Evolutionary conservation across 202 grass and related monocot genomes (phyloP).

Genomic region (Thinopyrum obtusiflorum): DNA sequence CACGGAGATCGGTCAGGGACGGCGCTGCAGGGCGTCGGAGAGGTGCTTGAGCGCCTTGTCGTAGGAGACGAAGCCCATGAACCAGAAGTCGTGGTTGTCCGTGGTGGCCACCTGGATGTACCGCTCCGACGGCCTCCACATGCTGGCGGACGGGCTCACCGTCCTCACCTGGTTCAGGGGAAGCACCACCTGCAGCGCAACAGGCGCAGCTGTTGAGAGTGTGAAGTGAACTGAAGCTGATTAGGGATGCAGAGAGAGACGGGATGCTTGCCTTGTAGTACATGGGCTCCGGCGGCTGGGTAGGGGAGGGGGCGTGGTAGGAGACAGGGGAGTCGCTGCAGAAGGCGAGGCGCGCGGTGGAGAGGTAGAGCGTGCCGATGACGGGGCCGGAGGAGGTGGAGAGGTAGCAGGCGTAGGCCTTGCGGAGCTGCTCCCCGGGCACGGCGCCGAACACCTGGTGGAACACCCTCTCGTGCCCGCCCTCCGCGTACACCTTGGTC

Average conservation of each 20-base stretch:
- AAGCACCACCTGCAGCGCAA: conserved; percentile 51
- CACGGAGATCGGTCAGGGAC: neutral
- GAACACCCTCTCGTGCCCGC: conserved; percentile 78
- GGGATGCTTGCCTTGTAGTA: conserved; percentile 66
- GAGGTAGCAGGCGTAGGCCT: conserved; percentile 92
- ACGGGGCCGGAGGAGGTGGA: conserved; percentile 85
- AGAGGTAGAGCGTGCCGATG: conserved; percentile 92
- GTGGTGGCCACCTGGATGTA: conserved; percentile 64
- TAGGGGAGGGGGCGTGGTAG: conserved; percentile 35
- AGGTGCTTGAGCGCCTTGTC: conserved; percentile 75
- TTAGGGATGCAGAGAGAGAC: neutral
- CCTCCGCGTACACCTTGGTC: conserved; percentile 92
- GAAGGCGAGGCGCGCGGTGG: conserved; percentile 78
- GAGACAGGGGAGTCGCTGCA: conserved; percentile 79
- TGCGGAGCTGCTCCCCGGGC: conserved; percentile 74
- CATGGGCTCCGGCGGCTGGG: conserved; percentile 44
- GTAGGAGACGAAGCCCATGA: conserved; percentile 83
- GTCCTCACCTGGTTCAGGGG: conserved; percentile 47
- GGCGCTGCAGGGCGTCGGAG: conserved; percentile 43
- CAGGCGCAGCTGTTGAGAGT: neutral
- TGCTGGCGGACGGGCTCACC: conserved; percentile 59
- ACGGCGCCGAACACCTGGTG: conserved; percentile 68
- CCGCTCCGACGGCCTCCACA: conserved; percentile 42
- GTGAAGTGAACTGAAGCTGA: neutral
- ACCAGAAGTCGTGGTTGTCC: conserved; percentile 84